Base-by-base conservation (phyloP, 176 grass and related monocot species). In the barley (Hordeum vulgare) region DNA sequence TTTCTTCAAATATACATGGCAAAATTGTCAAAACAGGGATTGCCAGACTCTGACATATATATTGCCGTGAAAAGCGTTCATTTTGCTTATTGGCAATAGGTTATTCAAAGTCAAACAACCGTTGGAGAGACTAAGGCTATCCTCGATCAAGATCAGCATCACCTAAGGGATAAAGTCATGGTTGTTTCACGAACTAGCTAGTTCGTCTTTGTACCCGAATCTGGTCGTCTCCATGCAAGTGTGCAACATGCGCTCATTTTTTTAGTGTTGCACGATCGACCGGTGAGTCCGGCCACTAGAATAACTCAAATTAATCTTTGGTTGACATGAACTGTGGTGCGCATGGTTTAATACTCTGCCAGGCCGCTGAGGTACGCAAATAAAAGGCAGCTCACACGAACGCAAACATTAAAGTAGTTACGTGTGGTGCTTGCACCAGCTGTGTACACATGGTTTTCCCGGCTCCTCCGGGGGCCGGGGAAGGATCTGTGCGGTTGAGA, bases 151-250 rank as follows among this genome's bases (percentile, higher is more conserved):
- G 18, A 34, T 17, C 62, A 65, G 15, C 62, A 33, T 33, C 44
- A 51, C 7, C 15, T 9, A 41, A 71, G 21, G 11, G 67, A 44
- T 41, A 51, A 74, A 51, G 71, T 29, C 42, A 74, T 42, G 71
- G 14, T 74, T 44, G 23, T 71, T 11, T 23, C n/a, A 8, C 25
- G 39, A 71, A 6, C 68, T 74, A 17, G 14, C 25, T 29, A 74
- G 13, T 58, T 40, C 5, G 83, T 66, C 88, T 51, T 65, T 39
- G 80, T 58, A 68, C 40, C 80, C 84, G 88, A 84, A 90, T 90
- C 88, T 75, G 80, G 84, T 86, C 88, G 71, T 67, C 65, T 61
- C n/a, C 63, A 3, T 18, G 42, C 51, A 56, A 56, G 51, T 56
- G 51, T 56, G 51, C 12, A 42, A 15, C 40, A 56, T 56, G 44